These are phyloP conservation scores for Rhynchospora breviuscula DNA, from an alignment of 176 grass and related monocot genomes.

Conservation along the genomic window DNA sequence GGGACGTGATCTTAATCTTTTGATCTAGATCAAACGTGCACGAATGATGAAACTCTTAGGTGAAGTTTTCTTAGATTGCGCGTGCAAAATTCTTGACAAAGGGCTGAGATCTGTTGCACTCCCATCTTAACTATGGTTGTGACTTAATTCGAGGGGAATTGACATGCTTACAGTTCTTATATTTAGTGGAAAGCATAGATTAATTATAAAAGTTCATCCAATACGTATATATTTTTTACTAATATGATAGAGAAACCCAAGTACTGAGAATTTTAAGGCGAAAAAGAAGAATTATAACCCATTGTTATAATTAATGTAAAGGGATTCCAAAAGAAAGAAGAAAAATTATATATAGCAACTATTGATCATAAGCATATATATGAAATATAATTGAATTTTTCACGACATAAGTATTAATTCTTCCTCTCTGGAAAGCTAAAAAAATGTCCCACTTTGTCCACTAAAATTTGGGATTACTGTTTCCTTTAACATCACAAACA, in stretches of 20 bases:
- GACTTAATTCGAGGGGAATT: too few relatives aligned
- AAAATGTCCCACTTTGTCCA: background rate
- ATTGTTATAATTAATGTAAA: background rate
- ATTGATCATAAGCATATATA: too few relatives aligned
- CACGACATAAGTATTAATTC: background rate
- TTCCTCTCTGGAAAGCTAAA: background rate
- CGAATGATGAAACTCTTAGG: too few relatives aligned
- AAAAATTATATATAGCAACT: background rate
- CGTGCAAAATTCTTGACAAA: too few relatives aligned
- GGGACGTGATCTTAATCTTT: too few relatives aligned
- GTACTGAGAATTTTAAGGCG: background rate
- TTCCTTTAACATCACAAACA: background rate
- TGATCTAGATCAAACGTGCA: too few relatives aligned
- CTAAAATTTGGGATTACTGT: background rate
- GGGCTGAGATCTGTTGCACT: too few relatives aligned
- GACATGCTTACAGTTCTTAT: background rate
- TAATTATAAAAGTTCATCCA: background rate
- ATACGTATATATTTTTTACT: too few relatives aligned
- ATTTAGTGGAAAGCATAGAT: background rate
- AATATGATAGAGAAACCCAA: background rate
- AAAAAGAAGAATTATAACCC: background rate
- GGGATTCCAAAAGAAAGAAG: background rate
- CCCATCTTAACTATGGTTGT: too few relatives aligned
- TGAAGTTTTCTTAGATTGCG: too few relatives aligned
- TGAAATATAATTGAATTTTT: background rate